phyloP scores from a whole-genome alignment of 768 basidiomycete species.

The Hirschioporus abietinus region DNA sequence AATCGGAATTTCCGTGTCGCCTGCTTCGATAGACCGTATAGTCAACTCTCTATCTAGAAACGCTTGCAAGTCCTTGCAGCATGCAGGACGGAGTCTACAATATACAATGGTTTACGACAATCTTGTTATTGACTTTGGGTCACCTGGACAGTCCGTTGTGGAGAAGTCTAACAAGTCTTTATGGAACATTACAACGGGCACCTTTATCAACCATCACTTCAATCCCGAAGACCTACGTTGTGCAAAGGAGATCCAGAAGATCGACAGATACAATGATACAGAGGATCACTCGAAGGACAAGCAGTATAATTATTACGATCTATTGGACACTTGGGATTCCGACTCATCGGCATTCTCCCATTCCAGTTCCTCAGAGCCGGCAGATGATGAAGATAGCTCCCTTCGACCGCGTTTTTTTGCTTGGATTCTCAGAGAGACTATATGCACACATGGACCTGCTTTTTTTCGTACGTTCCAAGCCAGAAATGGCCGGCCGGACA shows the following conservation, averaged over 20 bases:
- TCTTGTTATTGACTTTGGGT: conserved; percentile 34
- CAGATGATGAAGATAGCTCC: neutral
- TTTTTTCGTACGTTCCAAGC: conserved; percentile 9
- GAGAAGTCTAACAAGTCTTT: conserved; percentile 23
- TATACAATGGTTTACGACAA: conserved; percentile 36
- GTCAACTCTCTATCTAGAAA: conserved; percentile 23
- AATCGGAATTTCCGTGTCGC: conserved; percentile 25
- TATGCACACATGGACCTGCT: conserved; percentile 22
- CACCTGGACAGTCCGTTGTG: conserved; percentile 21
- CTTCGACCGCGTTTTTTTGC: conserved; percentile 9
- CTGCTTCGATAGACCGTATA: conserved; percentile 19
- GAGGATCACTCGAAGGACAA: neutral
- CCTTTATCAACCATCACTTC: conserved; percentile 19
- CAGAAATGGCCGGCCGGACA: conserved; percentile 13
- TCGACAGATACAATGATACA: conserved; percentile 18
- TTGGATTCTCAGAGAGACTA: conserved; percentile 23
- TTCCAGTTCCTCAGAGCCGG: conserved; percentile 4
- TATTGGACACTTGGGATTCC: neutral
- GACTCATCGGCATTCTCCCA: too few relatives aligned
- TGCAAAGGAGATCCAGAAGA: conserved; percentile 29
- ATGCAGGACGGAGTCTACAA: conserved; percentile 21
- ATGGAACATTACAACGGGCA: conserved; percentile 30
- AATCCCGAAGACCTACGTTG: conserved; percentile 24
- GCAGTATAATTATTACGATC: neutral
- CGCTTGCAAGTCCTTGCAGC: conserved; percentile 13